Conservation (phyloP, 1,284 basidiomycete species). For the Ustilago xerochloae region DNA sequence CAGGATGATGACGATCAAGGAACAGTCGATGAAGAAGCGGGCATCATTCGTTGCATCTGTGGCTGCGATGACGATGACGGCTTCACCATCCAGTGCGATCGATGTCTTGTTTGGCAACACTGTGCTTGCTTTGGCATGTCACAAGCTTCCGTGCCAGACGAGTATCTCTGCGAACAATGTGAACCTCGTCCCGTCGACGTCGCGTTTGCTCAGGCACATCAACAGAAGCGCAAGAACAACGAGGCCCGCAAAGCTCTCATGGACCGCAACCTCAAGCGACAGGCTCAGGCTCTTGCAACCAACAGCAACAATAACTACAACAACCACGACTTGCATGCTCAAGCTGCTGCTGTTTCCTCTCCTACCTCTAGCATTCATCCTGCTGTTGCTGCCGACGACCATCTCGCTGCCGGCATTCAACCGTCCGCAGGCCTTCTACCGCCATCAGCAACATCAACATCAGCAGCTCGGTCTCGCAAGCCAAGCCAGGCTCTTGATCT, state of each 20-base stretch:
- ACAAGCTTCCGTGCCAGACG: slow-evolving; percentile 76
- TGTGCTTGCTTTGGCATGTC: slow-evolving; percentile 80
- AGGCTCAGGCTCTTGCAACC: slow-evolving; percentile 35
- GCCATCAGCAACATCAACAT: neutral
- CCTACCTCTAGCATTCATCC: slow-evolving; percentile 18
- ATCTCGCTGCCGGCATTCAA: neutral
- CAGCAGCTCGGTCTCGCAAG: slow-evolving; percentile 39
- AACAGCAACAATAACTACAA: slow-evolving; percentile 27
- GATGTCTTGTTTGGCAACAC: slow-evolving; percentile 89
- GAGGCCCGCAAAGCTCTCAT: slow-evolving; percentile 60
- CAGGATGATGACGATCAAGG: slow-evolving; percentile 56
- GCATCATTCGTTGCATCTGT: slow-evolving; percentile 75
- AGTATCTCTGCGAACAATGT: slow-evolving; percentile 70
- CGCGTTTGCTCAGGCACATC: slow-evolving; percentile 59
- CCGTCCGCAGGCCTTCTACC: neutral
- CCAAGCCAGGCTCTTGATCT: slow-evolving; percentile 53
- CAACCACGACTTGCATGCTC: too few species aligned
- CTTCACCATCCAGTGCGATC: slow-evolving; percentile 90
- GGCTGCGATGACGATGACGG: slow-evolving; percentile 81
- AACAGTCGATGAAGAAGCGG: slow-evolving; percentile 60
- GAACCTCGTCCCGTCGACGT: slow-evolving; percentile 64
- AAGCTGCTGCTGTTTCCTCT: slow-evolving; percentile 20
- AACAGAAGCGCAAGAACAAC: slow-evolving; percentile 60
- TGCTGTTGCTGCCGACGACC: slow-evolving; percentile 1
- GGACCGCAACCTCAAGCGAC: slow-evolving; percentile 47